These are phyloP conservation scores for Microstegium vimineum DNA, from an alignment of 176 grass and related monocot genomes.

Conservation along the genomic window DNA sequence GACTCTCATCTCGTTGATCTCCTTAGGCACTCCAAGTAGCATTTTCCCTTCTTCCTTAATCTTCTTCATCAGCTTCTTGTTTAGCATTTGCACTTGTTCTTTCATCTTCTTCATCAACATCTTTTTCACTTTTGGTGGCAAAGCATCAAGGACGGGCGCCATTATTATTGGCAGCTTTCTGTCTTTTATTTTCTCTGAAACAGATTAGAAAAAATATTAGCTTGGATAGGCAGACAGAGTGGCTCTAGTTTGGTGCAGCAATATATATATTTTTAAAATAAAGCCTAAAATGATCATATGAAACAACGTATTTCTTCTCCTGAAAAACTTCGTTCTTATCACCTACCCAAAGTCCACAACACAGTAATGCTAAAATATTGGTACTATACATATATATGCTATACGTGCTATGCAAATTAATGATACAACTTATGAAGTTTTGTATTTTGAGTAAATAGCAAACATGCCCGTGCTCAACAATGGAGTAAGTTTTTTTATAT, in stretches of 20 bases:
- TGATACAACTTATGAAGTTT: too few species aligned
- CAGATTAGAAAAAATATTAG: background rate
- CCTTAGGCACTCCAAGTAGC: background rate
- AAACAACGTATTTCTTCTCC: background rate
- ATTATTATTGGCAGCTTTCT: background rate
- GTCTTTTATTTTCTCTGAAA: background rate
- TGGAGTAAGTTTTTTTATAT: too few species aligned
- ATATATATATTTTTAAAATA: too few species aligned
- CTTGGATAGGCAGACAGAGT: background rate
- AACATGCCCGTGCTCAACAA: too few species aligned
- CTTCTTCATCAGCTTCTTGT: too few species aligned
- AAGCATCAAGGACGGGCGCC: conserved; percentile 5
- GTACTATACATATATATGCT: too few species aligned
- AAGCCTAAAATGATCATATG: background rate
- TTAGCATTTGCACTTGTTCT: too few species aligned
- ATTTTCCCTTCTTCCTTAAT: background rate
- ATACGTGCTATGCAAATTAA: too few species aligned
- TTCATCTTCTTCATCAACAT: background rate
- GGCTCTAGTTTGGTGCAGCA: background rate
- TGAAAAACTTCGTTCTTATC: background rate
- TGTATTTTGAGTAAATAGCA: too few species aligned
- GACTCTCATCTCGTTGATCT: background rate
- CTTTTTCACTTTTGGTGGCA: background rate
- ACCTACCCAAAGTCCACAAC: background rate
- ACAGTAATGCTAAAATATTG: too few species aligned